Conservation (phyloP, 768 basidiomycete species). For the Collybia sordida region DNA sequence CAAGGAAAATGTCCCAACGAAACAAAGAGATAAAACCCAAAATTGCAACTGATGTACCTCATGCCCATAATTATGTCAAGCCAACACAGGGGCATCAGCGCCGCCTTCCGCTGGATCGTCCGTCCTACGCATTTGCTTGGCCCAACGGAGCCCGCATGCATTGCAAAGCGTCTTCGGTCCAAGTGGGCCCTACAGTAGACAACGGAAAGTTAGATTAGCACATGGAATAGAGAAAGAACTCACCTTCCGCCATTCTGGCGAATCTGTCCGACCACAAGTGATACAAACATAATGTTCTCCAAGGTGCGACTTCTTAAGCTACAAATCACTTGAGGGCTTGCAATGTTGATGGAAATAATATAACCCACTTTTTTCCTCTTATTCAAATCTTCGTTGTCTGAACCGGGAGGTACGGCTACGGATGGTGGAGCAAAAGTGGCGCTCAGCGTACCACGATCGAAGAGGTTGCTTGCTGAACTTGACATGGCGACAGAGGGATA, state of each 20-base stretch:
- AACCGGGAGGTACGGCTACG: constrained; percentile 29
- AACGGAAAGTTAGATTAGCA: constrained; percentile 1
- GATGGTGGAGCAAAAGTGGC: neutral
- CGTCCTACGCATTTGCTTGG: constrained; percentile 56
- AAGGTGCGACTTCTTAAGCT: constrained; percentile 48
- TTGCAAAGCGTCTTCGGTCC: constrained; percentile 99
- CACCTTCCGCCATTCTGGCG: constrained; percentile 96
- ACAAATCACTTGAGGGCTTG: constrained; percentile 1
- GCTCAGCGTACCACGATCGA: constrained; percentile 5
- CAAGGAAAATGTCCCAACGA: neutral
- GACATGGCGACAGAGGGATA: constrained; percentile 6
- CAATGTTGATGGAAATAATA: neutral
- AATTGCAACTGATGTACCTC: neutral
- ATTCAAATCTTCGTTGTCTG: constrained; percentile 39
- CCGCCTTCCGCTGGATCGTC: constrained; percentile 31
- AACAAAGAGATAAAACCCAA: neutral
- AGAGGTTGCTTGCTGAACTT: neutral
- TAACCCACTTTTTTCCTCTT: constrained; percentile 64
- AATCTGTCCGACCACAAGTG: constrained; percentile 92
- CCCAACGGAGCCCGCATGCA: constrained; percentile 93
- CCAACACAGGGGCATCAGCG: neutral
- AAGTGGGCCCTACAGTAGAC: constrained; percentile 66
- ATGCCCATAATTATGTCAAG: neutral
- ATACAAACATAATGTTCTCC: constrained; percentile 83
- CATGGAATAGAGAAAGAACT: constrained; percentile 2